Conservation (phyloP, 163 green algal genomes). For the Scenedesmus sp. region DNA sequence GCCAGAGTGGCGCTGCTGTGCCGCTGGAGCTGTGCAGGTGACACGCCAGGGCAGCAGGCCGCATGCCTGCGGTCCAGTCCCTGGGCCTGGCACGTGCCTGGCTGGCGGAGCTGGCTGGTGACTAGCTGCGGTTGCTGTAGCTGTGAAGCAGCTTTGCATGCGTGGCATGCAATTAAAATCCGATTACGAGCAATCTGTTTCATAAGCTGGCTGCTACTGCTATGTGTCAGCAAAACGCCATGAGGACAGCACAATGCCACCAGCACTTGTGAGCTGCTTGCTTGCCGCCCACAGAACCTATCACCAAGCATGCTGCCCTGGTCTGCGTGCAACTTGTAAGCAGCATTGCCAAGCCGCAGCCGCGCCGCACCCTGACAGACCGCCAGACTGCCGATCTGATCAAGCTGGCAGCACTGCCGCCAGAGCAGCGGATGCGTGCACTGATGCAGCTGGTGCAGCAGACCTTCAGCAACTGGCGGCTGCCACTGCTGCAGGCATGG, state of each 20-base stretch:
- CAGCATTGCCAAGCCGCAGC: slow-evolving; percentile 3
- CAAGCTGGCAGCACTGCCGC: slow-evolving; percentile 36
- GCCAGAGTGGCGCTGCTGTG: slow-evolving; percentile 31
- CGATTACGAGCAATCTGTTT: no score
- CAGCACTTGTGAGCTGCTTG: no score
- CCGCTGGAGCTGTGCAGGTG: slow-evolving; percentile 48
- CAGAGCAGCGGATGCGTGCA: neutral
- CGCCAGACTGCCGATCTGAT: slow-evolving; percentile 34
- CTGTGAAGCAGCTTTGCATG: neutral
- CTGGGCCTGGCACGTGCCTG: neutral
- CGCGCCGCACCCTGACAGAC: slow-evolving; percentile 17
- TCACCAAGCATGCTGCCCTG: neutral
- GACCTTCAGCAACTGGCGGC: neutral
- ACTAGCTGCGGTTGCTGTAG: neutral
- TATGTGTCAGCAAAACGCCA: no score
- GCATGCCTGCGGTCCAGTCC: neutral
- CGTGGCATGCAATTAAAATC: no score
- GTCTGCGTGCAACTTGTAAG: neutral
- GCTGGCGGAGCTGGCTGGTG: no score
- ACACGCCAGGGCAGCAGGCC: neutral
- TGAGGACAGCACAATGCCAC: no score
- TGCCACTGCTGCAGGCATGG: slow-evolving; percentile 37
- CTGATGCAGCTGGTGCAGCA: neutral
- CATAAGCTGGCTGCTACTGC: no score
- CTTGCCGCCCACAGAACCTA: no score